A percentile compares a stretch with the other conserved stretches of the same genome.
Evolutionary conservation across 305 asterid genomes (phyloP).

Genomic region (Ajuga reptans): DNA sequence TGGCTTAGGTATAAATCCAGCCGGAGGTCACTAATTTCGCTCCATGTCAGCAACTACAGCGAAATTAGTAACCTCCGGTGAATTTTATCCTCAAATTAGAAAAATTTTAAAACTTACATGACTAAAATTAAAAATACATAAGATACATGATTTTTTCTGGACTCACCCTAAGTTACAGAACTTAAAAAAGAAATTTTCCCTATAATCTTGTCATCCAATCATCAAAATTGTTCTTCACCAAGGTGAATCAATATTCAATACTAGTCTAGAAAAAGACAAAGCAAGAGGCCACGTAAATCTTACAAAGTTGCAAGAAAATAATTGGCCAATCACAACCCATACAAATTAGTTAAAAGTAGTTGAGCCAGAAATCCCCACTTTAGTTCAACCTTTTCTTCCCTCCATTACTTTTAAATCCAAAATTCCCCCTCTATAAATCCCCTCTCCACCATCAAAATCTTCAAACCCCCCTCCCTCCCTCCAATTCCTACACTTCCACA

Average conservation of each 20-base stretch:
- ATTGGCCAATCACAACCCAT: conserved; percentile 16
- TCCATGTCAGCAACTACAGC: too few species aligned
- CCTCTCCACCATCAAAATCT: conserved; percentile 17
- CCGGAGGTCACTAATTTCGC: too few species aligned
- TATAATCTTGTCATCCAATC: background rate
- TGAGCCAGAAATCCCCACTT: conserved; percentile 42
- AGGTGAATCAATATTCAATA: background rate
- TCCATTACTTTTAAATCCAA: background rate
- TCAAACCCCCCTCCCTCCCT: background rate
- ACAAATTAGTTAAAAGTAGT: conserved; percentile 55
- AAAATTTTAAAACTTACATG: too few species aligned
- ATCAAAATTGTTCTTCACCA: background rate
- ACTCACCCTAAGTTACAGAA: too few species aligned
- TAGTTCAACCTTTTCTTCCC: conserved; percentile 12
- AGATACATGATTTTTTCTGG: too few species aligned
- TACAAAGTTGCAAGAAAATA: background rate
- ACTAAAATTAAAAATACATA: too few species aligned
- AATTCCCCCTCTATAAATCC: conserved; percentile 35
- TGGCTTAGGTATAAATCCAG: too few species aligned
- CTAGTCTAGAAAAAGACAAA: background rate
- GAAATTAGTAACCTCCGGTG: too few species aligned
- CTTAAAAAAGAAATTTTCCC: too few species aligned
- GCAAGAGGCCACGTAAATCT: background rate
- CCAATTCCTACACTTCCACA: background rate
- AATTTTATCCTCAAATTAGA: too few species aligned